Evolutionary conservation across 2,329 filamentous ascomycete species (phyloP), one percentile per base, ranked within the genome.

Genomic region (Colletotrichum sp.): DNA sequence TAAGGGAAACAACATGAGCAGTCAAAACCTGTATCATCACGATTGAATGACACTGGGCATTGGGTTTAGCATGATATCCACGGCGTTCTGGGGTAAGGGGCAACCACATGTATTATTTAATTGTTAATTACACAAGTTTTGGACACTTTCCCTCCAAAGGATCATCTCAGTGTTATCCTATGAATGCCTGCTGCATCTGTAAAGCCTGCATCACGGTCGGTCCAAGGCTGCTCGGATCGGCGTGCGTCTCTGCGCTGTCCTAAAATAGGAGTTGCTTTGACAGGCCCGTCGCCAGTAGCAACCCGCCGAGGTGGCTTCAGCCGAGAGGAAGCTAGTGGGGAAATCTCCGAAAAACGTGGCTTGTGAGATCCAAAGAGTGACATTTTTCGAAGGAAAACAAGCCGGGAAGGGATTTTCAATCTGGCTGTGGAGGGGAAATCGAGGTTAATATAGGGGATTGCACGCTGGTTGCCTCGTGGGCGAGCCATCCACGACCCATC

Each of bases 1-100:
- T 75, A 55, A 59, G 66, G 54, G 74, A 76, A 36, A 75, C 76
- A 24, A 8, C 63, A 16, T 76, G 64, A 76, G 67, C 68, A 29
- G 36, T n/a, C 29, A 36, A 24, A 62, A 63, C 43, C 55, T 24
- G 18, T 63, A 63, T 12, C 21, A 69, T 66, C 21, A 74, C 64
- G 72, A 74, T 43, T 72, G 61, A 72, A 74, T 43, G 72, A 74
- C 70, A 57, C 58, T 47, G 5, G 64, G 47, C 66, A 34, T 58
- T 16, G 66, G 61, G 36, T 36, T 66, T 62, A 62, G 61, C 65
- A 73, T 72, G 72, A 73, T 74, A 74, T 73, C 69, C 69, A 74
- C 47, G 72, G 72, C 57, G 72, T 74, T 74, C 57, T 38, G 51
- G 54, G 34, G n/a, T 57, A 21, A 29, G 29, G 36, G 9, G 27